Base-by-base conservation (phyloP, 192 early-diverging fungal species). In the Gigaspora rosea region DNA sequence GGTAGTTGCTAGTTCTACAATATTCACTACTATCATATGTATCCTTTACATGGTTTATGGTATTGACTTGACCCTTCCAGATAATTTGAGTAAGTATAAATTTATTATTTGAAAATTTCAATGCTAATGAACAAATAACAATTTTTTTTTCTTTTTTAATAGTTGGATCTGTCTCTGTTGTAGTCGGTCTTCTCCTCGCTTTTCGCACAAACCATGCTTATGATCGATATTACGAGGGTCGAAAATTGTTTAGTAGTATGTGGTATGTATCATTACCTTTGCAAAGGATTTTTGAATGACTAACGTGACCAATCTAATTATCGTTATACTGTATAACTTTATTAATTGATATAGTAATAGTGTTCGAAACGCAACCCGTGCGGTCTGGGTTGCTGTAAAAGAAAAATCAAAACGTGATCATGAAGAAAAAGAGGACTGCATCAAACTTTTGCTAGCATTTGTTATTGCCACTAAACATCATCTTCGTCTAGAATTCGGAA, bases 181-280 rank as follows among this genome's bases (percentile, higher is more conserved):
- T 90, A n/a, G 80, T 90, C 27, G 87, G 86, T 80, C 79, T 96
- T 77, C 84, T 96, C 16, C 82, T 96, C 32, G 93, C 92, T 50
- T 96, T 96, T 83, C 88, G 94, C 75, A 92, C 91, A 72, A 95
- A 93, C 83, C 89, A 90, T 16, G 90, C 91, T 16, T 89, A 91
- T 76, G 88, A 84, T 15, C 78, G 92, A 20, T 94, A 90, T 82
- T 94, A 88, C 83, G 94, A 95, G 80, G 94, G 92, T 22, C 88
- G 95, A 61, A 86, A 90, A 58, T 78, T 89, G 13, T 96, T 92
- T 92, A 85, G 83, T 32, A 82, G 80, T 13, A 75, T 93, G 61
- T 79, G 73, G 48, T 73, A 69, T 12, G 77, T 78, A 11, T 22
- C 63, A 49, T 51, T 56, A 52, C 76, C 90, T 73, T 78, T 91